Base-by-base conservation (phyloP, 805 yeast genomes). In the Myxozyma neotropica region DNA sequence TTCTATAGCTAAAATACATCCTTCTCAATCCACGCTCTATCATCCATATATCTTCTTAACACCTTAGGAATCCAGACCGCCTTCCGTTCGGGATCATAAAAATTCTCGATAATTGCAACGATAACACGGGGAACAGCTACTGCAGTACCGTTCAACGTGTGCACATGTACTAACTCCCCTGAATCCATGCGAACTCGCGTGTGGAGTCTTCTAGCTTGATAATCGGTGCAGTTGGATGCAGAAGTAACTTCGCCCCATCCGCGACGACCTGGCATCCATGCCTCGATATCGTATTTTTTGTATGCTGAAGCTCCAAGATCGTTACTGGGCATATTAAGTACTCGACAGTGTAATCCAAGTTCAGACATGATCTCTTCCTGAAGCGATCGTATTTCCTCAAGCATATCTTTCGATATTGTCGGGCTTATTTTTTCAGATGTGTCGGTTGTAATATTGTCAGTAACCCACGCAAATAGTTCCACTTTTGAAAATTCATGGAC, bases 231-330 rank as follows among this genome's bases (percentile, higher is more conserved):
- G 71, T 92, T 93, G 1, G 97, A 91, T 0, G 95, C 81, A 29
- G 96, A 89, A 1, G 96, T 85, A 33, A 94, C 79, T 71, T 94
- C 99, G 3, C 99, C 99, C 89, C 96, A 93, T 1, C 76, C 72
- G 0, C 89, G 92, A 68, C 97, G 82, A 1, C 98, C 97, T 0
- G 98, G 98, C 98, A 94, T 93, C 91, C 96, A 89, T 0, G 92
- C 96, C 74, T 94, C 99, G 58, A 92, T 89, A 68, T 94, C 99
- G 71, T 85, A 89, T 72, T 94, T 94, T 69, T 88, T 86, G 73
- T 80, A 83, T 0, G 98, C 98, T 0, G 99, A 96, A 0, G 96
- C 86, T 0, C 99, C 99, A 53, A 94, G 75, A 71, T 94, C 99
- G 63, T 87, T 83, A 26, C 86, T 84, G 0, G 97, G 97, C 91